These are phyloP conservation scores for Leccinum huronense DNA, from an alignment of 1,284 basidiomycete genomes.

Conservation along the genomic window DNA sequence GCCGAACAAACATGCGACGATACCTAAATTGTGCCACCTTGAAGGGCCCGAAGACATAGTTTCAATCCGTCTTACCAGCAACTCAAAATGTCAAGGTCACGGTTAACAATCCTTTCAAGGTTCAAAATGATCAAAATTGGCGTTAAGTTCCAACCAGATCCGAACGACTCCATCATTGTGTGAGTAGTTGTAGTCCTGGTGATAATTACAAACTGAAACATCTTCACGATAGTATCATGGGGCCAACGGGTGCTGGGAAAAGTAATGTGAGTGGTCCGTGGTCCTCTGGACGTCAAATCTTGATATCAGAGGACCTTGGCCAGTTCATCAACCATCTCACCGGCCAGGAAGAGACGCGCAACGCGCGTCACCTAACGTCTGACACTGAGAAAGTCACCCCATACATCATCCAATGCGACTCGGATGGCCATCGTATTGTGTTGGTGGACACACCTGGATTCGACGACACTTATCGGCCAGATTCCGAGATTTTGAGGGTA, in stretches of 20 bases:
- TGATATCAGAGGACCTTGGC: neutral
- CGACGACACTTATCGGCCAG: neutral
- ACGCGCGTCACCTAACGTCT: neutral
- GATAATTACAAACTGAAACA: neutral
- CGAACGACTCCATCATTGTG: conserved; percentile 10
- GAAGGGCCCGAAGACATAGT: neutral
- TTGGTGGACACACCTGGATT: neutral
- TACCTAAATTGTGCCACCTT: conserved; percentile 1
- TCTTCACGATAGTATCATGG: conserved; percentile 13
- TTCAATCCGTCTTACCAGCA: neutral
- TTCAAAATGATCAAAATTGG: neutral
- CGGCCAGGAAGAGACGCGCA: neutral
- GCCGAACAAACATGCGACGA: neutral
- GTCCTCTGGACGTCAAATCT: neutral
- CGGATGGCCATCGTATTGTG: neutral
- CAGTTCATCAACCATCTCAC: conserved; percentile 10
- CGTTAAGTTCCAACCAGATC: neutral
- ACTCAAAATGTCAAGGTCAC: neutral
- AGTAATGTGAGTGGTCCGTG: conserved; percentile 2
- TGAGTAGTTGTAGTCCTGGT: neutral
- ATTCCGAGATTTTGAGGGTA: neutral
- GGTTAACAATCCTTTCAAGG: neutral
- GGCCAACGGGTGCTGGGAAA: conserved; percentile 18
- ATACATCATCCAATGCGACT: neutral
- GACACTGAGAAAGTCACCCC: neutral